Percentiles rank a stretch among this genome's conserved stretches.
phyloP scores from a whole-genome alignment of 2,329 filamentous ascomycete genomes.

The Tolypocladium tundrense region DNA sequence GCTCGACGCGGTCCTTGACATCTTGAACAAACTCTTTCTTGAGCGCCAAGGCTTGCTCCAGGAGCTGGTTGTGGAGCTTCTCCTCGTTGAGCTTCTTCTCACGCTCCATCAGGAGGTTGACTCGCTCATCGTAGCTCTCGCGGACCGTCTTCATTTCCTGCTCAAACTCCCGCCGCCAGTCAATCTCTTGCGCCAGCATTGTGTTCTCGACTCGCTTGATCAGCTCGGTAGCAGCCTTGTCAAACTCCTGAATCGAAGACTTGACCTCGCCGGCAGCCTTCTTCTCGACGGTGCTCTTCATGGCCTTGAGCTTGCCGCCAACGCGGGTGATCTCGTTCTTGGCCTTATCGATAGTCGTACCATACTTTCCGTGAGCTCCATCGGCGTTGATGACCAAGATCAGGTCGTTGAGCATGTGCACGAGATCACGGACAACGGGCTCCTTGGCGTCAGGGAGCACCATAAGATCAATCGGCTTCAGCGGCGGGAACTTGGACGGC shows the following conservation, averaged over 20 bases:
- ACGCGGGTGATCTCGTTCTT: conserved; percentile 75
- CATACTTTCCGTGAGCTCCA: conserved; percentile 66
- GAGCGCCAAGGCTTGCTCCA: conserved; percentile 82
- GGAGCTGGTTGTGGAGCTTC: conserved; percentile 70
- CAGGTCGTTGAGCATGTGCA: conserved; percentile 92
- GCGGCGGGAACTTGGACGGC: conserved; percentile 52
- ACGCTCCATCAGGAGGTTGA: conserved; percentile 68
- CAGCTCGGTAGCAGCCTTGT: conserved; percentile 78
- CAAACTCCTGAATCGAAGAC: conserved; percentile 66
- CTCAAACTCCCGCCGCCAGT: conserved; percentile 82
- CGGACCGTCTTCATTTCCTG: conserved; percentile 73
- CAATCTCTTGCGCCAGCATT: conserved; percentile 68
- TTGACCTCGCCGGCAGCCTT: conserved; percentile 67
- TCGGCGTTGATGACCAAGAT: conserved; percentile 90
- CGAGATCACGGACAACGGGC: conserved; percentile 82
- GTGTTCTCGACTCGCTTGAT: conserved; percentile 76
- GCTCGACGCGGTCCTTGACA: conserved; percentile 72
- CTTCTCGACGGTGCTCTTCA: conserved; percentile 60
- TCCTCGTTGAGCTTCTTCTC: conserved; percentile 74
- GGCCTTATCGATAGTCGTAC: conserved; percentile 68
- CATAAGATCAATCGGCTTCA: conserved; percentile 68
- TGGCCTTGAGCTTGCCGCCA: conserved; percentile 62
- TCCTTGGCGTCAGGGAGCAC: conserved; percentile 67
- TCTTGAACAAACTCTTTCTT: conserved; percentile 76
- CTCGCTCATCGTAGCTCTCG: conserved; percentile 67